These are phyloP conservation scores for Malus sylvestris DNA, from an alignment of 306 rosid species.

Conservation along the genomic window DNA sequence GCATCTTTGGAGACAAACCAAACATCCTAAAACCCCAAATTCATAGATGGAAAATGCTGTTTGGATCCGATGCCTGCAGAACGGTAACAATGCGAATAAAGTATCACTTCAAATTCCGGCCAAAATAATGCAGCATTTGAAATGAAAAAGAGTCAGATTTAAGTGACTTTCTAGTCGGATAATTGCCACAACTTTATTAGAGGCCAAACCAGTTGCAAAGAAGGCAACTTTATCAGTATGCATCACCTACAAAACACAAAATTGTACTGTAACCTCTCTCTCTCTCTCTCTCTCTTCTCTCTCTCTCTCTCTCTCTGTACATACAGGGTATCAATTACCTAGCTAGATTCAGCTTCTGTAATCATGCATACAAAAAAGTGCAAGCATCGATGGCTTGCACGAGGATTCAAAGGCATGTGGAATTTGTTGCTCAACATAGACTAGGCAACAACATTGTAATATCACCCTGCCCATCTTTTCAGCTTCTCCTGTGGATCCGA, in stretches of 20 bases:
- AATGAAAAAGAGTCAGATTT: not conserved
- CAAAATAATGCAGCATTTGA: not conserved
- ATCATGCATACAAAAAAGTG: constrained; percentile 18
- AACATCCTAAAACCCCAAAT: not conserved
- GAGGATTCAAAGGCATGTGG: constrained; percentile 22
- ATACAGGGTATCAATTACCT: constrained; percentile 32
- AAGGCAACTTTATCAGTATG: constrained; percentile 11
- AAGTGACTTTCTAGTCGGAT: not conserved
- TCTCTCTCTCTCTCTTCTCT: not conserved
- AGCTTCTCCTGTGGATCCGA: constrained; percentile 29
- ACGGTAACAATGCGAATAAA: not conserved
- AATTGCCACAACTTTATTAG: not conserved
- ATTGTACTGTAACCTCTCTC: constrained; percentile 1
- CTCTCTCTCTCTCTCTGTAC: constrained; percentile 18
- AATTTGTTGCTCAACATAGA: constrained; percentile 13
- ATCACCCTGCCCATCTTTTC: constrained; percentile 29
- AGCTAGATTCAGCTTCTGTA: constrained; percentile 19
- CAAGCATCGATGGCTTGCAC: constrained; percentile 21
- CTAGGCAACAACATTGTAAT: constrained; percentile 9
- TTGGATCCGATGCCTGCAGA: not conserved
- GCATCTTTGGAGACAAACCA: not conserved
- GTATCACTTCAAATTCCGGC: not conserved
- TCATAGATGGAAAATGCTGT: not conserved
- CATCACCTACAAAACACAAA: constrained; percentile 4
- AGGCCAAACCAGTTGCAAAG: constrained; percentile 25